Evolutionary conservation across 1,284 basidiomycete species (phyloP).

Genomic region (Wallemia ichthyophaga): DNA sequence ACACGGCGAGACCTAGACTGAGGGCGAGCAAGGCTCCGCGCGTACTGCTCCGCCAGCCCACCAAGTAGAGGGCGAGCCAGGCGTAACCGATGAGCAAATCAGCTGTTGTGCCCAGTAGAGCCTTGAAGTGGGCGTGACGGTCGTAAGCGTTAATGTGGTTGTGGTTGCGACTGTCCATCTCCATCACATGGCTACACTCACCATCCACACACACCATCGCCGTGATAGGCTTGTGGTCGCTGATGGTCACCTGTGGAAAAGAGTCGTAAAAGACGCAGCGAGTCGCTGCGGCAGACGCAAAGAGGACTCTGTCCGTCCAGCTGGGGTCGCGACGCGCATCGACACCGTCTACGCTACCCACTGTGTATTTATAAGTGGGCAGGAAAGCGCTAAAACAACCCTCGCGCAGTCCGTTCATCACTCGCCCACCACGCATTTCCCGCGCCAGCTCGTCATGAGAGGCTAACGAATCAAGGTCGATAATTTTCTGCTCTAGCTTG

Average conservation of each 20-base stretch:
- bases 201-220: not conserved
- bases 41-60: not conserved
- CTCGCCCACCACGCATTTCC: conserved; percentile 30
- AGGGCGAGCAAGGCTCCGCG: not conserved
- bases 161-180: not conserved
- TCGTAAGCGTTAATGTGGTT: not conserved
- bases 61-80: not conserved
- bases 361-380: conserved; percentile 59
- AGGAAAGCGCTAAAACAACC: conserved; percentile 55
- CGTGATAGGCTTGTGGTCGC: not conserved
- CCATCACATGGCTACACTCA: not conserved
- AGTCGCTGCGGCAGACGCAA: conserved; percentile 42
- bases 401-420: conserved; percentile 43
- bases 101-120: not conserved
- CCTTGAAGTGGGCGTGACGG: not conserved
- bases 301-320: conserved; percentile 85
- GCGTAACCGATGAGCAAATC: not conserved
- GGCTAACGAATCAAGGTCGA: conserved; percentile 21
- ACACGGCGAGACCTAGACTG: not conserved
- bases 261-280: conserved; percentile 18
- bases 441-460: conserved; percentile 43
- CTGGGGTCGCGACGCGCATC: conserved; percentile 29
- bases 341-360: conserved; percentile 48
- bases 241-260: not conserved
- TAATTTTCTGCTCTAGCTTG: conserved; percentile 16